Evolutionary conservation across 768 basidiomycete species (phyloP), one percentile per base, ranked within the genome.

Genomic region (Hypsizygus marmoreus): DNA sequence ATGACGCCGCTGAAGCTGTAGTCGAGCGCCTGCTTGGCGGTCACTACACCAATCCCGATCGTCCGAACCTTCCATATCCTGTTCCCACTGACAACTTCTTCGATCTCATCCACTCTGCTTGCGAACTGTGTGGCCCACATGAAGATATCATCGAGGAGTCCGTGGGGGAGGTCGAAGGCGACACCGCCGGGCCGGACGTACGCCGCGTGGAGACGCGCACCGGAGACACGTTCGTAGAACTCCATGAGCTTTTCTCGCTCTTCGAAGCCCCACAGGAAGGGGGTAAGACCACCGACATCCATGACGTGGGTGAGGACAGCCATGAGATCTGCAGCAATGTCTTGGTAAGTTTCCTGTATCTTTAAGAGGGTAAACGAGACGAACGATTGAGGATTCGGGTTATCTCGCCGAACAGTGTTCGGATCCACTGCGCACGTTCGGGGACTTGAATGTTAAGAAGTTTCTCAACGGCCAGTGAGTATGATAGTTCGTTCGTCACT

Each of bases 241-340:
- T 99, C 95, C 95, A 98, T 98, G 53, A 98, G 83, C 76, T 99
- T 99, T 73, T 98, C 95, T 45, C 95, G 92, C 69, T 99, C 95
- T 70, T 98, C 95, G 77, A 98, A 98, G 58, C 95, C 95, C 94
- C 95, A 99, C 23, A 99, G 76, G 85, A 97, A 99, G 28, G 95
- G 95, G 2, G 95, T 99, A 8, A 99, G 81, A 47, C 92, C 95
- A 64, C 95, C 95, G 52, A 99, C 95, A 61, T 99, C 93, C 90
- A 93, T 94, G 41, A 90, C 86, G 67, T 95, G 92, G 1, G 95
- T 91, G 31, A 99, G 80, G 49, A 97, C 79, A 50, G 95, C 95
- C 95, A 99, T 99, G 49, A 98, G 74, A 63, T 99, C 89, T 91
- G 51, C 14, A 14, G 34, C 26, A 29, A 19, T 16, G 34, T 35